phyloP scores from a whole-genome alignment of 305 asterid genomes.

The Caryopteris hybrid region DNA sequence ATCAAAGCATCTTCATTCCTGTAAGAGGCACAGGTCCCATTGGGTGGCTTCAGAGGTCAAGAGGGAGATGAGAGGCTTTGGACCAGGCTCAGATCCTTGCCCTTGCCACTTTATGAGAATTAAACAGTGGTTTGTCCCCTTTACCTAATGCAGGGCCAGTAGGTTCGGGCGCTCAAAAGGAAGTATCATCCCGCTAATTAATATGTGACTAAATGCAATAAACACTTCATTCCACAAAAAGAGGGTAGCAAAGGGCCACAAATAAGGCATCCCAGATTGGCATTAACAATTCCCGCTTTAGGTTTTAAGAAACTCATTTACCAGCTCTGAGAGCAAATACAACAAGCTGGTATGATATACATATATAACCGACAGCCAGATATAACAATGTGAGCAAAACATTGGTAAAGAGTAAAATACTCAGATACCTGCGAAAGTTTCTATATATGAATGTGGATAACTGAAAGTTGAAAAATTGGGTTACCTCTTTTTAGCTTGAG shows the following conservation, averaged over 20 bases:
- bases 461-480: slow-evolving; percentile 10
- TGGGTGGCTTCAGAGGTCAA: not conserved
- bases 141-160: not conserved
- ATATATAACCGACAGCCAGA: not conserved
- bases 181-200: not conserved
- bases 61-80: not conserved
- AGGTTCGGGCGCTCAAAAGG: not conserved
- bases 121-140: not conserved
- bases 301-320: not conserved
- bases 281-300: not conserved
- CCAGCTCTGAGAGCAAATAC: not conserved
- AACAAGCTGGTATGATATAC: not conserved
- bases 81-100: not conserved
- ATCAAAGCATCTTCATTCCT: not conserved
- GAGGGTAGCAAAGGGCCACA: not conserved
- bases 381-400: slow-evolving; percentile 1
- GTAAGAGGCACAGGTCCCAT: not conserved
- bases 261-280: not conserved
- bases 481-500: slow-evolving; percentile 75
- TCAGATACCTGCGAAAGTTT: not conserved
- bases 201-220: not conserved
- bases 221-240: not conserved
- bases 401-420: not conserved
- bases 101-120: not conserved
- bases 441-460: slow-evolving; percentile 7